A percentile compares a stretch with the other conserved stretches of the same genome.
phyloP scores from a whole-genome alignment of 176 grass and related monocot species.

The Carex pumila region DNA sequence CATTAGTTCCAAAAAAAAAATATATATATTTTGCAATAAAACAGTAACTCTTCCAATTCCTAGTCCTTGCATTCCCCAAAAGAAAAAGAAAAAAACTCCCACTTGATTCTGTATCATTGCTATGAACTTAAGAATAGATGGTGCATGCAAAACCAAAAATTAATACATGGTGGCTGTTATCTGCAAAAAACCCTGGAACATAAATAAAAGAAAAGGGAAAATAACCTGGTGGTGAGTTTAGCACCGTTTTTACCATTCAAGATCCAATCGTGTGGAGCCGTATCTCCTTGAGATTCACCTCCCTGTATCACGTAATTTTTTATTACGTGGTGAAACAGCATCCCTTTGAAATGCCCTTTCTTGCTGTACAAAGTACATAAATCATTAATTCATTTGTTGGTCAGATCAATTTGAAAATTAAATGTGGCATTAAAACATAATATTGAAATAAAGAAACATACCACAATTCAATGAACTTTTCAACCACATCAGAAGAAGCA shows the following conservation, averaged over 20 bases:
- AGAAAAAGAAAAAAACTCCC: not conserved
- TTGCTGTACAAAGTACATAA: constrained; percentile 44
- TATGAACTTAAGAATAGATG: not conserved
- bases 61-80: not conserved
- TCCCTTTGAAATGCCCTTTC: constrained; percentile 82
- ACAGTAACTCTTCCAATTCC: not conserved
- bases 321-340: constrained; percentile 88
- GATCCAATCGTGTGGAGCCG: constrained; percentile 76
- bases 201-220: not conserved
- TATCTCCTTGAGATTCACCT: constrained; percentile 62
- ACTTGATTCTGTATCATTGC: not conserved
- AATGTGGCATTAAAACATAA: not conserved
- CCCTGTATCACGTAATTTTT: constrained; percentile 96
- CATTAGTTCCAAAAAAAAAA: not conserved
- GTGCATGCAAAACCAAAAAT: not conserved
- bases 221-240: constrained; percentile 70
- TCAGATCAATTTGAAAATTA: not conserved
- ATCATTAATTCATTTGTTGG: not conserved
- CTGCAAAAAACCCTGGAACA: not conserved
- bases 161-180: not conserved
- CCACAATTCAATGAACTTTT: constrained; percentile 81
- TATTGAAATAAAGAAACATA: constrained; percentile 30
- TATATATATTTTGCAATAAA: not conserved
- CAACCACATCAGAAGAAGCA: constrained; percentile 61
- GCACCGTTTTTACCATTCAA: constrained; percentile 69